phyloP scores from a whole-genome alignment of 2,329 filamentous ascomycete genomes.

The Sclerotiophoma versabilis region DNA sequence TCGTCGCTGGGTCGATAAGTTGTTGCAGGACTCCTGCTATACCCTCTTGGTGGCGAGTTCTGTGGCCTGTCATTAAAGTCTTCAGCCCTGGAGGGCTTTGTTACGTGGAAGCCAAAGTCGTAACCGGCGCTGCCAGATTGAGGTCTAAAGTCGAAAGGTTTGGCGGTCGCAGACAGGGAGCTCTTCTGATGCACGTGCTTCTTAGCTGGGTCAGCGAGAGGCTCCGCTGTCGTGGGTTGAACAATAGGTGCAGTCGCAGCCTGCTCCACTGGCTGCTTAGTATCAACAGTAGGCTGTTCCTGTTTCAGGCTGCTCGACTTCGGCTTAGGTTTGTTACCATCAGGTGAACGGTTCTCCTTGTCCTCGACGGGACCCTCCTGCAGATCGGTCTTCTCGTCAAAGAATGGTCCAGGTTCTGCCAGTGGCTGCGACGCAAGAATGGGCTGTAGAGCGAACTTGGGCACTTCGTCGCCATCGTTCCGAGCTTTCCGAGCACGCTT shows the following conservation, averaged over 20 bases:
- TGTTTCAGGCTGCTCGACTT: conserved; percentile 41
- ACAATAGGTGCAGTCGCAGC: conserved; percentile 21
- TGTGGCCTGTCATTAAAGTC: conserved; percentile 17
- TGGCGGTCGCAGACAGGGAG: conserved; percentile 74
- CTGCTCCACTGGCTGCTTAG: conserved; percentile 25
- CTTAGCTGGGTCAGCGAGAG: conserved; percentile 35
- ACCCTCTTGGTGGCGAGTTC: conserved; percentile 27
- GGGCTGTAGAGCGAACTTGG: conserved; percentile 69
- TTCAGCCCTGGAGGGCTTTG: conserved; percentile 42
- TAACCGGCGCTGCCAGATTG: conserved; percentile 39
- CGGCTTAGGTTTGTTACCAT: conserved; percentile 27
- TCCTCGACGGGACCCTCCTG: conserved; percentile 38
- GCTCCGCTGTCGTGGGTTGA: conserved; percentile 34
- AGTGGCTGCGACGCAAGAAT: conserved; percentile 49
- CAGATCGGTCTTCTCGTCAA: conserved; percentile 30
- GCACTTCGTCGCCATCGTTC: conserved; percentile 74
- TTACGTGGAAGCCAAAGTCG: conserved; percentile 50
- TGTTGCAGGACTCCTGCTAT: conserved; percentile 48
- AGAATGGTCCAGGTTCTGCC: conserved; percentile 35
- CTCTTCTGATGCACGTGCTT: conserved; percentile 50
- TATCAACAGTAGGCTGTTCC: conserved; percentile 21
- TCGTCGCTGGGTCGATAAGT: conserved; percentile 51
- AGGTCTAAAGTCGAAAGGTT: conserved; percentile 66
- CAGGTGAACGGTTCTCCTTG: conserved; percentile 48
- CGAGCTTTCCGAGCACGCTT: conserved; percentile 76